Conservation (phyloP, 192 early-diverging fungal genomes). For the Umbelopsis vinacea region DNA sequence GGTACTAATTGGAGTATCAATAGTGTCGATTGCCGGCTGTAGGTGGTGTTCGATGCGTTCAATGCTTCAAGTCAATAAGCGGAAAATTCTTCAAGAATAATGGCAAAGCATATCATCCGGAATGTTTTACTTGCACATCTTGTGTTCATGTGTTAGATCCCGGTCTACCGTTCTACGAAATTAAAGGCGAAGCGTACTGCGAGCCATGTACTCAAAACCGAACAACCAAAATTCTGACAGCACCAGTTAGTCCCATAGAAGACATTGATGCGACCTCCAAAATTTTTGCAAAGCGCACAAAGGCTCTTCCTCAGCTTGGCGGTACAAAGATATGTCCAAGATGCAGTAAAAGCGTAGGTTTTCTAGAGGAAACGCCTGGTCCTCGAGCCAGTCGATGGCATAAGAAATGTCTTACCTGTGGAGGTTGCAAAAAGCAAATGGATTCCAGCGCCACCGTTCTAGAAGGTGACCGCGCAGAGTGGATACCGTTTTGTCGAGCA, state of each 20-base stretch:
- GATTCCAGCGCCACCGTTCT: conserved; percentile 52
- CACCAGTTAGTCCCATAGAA: conserved; percentile 24
- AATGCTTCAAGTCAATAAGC: not conserved
- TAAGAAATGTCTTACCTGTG: conserved; percentile 56
- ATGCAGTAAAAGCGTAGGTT: conserved; percentile 47
- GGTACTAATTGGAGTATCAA: not conserved
- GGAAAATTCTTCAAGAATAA: conserved; percentile 12
- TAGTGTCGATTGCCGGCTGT: conserved; percentile 9
- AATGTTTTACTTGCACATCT: conserved; percentile 46
- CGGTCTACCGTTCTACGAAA: conserved; percentile 45
- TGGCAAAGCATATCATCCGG: conserved; percentile 28
- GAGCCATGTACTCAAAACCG: conserved; percentile 42
- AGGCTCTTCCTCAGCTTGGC: conserved; percentile 50
- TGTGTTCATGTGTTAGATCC: conserved; percentile 39
- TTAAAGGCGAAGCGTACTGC: conserved; percentile 49
- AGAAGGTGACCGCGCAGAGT: conserved; percentile 35
- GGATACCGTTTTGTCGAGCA: conserved; percentile 48
- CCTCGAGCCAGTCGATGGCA: conserved; percentile 56
- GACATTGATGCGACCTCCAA: conserved; percentile 30
- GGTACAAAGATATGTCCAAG: conserved; percentile 51
- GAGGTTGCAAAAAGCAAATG: conserved; percentile 51
- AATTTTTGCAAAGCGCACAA: conserved; percentile 43
- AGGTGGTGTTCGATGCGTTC: conserved; percentile 13
- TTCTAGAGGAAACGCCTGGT: conserved; percentile 56
- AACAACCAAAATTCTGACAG: conserved; percentile 5